Base-by-base conservation (phyloP, 768 basidiomycete genomes). In the Hygrophorus pudorinus region DNA sequence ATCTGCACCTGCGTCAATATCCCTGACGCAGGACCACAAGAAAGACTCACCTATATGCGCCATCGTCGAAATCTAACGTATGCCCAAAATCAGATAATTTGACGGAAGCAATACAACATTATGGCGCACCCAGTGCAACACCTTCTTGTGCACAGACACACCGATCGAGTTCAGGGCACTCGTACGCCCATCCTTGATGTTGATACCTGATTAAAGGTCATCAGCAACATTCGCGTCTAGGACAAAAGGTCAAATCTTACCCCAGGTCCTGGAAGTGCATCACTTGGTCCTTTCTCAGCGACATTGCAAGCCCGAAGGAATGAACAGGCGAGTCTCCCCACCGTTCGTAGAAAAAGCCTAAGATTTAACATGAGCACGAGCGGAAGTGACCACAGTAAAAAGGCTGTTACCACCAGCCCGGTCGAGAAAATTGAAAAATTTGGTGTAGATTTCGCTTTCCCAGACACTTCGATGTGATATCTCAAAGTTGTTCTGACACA, bases 291-390 rank as follows among this genome's bases (percentile, higher is more conserved):
- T 59, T 58, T 13, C 57, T 49, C 6, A 59, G 49, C 4, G 55
- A 47, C 59, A 61, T 59, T 3, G 59, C 50, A 21, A 59, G 38
- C 20, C 56, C 60, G 42, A 47, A 59, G 3, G 58, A 58, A 41
- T 61, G 60, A 5, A 61, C 46, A 11, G 59, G 58, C 1, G 58
- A 49, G 33, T 61, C 59, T 21, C 56, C 41, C 59, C 59, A 61
- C 29, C 59, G 55, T 46, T 61, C 59, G 30, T 61, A 61, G 34
- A 61, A 61, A 46, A 61, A 58, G 8, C 59, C 59, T 55, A 36
- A n/a, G 36, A 29, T 9, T 17, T 35, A 3, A 35, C 33, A 35
- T 35, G 28, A 29, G 35, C 6, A 11, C 30, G 7, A 50, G 29
- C 3, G 28, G 31, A 40, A 32, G n/a, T n/a, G 7, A 24, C 27